phyloP scores from a whole-genome alignment of 495 filamentous ascomycete species.

The Penicillium cosmopolitanum region DNA sequence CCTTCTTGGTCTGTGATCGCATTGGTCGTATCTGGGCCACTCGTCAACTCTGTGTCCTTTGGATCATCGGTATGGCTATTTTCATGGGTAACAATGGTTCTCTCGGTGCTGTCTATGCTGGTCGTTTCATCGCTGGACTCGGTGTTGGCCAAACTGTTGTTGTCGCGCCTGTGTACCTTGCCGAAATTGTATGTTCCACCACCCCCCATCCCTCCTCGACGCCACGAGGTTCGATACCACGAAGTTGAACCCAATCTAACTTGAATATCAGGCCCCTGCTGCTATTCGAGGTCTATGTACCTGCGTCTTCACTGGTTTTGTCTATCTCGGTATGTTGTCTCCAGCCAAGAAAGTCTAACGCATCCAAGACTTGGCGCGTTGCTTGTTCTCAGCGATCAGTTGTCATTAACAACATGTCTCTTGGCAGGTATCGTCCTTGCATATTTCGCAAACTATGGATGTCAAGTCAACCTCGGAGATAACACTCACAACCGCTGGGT shows the following conservation, averaged over 20 bases:
- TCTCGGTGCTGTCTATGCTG: conserved; percentile 66
- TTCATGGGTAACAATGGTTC: conserved; percentile 66
- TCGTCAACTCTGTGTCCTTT: conserved; percentile 64
- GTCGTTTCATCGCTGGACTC: conserved; percentile 68
- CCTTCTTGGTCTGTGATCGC: conserved; percentile 68
- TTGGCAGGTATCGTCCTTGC: conserved; percentile 47
- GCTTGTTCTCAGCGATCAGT: background rate
- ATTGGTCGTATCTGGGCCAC: conserved; percentile 74
- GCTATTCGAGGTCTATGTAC: conserved; percentile 69
- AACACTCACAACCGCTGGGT: conserved; percentile 62
- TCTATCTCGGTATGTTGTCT: conserved; percentile 40
- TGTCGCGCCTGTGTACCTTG: conserved; percentile 59
- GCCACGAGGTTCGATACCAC: too few relatives aligned
- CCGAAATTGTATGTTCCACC: conserved; percentile 45
- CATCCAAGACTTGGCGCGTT: conserved; percentile 1
- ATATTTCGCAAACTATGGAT: conserved; percentile 57
- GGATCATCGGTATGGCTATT: conserved; percentile 69
- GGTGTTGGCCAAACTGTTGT: conserved; percentile 71
- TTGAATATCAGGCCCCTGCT: conserved; percentile 47
- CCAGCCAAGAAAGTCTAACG: background rate
- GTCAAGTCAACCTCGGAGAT: conserved; percentile 60
- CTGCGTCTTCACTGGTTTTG: conserved; percentile 65
- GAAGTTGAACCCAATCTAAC: background rate
- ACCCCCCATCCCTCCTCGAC: background rate
- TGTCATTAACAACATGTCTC: background rate